A percentile compares a stretch with the other conserved stretches of the same genome.
Evolutionary conservation across 2,329 filamentous ascomycete genomes (phyloP).

Genomic region (Penicillium decumbens): DNA sequence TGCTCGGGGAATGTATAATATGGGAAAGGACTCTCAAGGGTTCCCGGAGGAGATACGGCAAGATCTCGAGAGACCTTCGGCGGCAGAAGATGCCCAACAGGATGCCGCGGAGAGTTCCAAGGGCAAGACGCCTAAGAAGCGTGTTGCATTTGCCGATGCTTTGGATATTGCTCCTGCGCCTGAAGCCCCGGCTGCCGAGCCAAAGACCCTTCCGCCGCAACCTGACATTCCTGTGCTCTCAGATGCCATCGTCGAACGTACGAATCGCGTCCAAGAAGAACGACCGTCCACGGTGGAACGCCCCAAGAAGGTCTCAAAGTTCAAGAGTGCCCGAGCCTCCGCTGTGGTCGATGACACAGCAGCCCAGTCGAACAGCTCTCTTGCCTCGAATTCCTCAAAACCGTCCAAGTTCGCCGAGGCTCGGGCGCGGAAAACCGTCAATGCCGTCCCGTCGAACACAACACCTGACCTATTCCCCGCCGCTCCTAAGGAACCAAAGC

Average conservation of each 20-base stretch:
- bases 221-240: conserved; percentile 35
- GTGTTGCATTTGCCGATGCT: conserved; percentile 71
- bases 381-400: conserved; percentile 9
- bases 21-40: conserved; percentile 48
- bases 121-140: conserved; percentile 51
- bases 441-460: conserved; percentile 20
- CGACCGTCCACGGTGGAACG: conserved; percentile 13
- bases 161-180: conserved; percentile 63
- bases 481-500: conserved; percentile 34
- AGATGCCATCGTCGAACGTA: conserved; percentile 45
- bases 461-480: conserved; percentile 38
- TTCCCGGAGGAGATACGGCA: conserved; percentile 33
- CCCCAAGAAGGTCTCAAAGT: conserved; percentile 43
- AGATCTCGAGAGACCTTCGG: conserved; percentile 27
- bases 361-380: conserved; percentile 1
- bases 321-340: conserved; percentile 36
- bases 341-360: neutral
- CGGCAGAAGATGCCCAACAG: conserved; percentile 11
- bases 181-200: conserved; percentile 24
- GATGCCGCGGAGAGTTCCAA: neutral
- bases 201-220: conserved; percentile 27
- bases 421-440: conserved; percentile 21
- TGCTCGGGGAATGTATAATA: conserved; percentile 52
- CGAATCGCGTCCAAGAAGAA: conserved; percentile 18
- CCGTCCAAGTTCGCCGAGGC: conserved; percentile 18